Base-by-base conservation (phyloP, 352 stramenopile species). In the Phytophthora lateralis region DNA sequence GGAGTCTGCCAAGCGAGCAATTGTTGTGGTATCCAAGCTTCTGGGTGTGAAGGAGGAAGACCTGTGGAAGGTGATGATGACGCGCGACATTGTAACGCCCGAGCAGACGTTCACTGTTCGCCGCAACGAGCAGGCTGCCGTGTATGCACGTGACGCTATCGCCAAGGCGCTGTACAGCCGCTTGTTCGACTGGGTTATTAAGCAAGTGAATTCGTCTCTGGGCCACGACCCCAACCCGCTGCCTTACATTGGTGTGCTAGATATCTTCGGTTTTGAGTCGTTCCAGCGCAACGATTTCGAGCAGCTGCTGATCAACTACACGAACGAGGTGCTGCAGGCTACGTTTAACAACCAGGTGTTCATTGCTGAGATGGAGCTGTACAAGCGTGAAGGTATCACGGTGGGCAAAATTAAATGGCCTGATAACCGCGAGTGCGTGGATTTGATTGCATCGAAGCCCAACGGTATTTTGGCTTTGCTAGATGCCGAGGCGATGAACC, bases 181-280 rank as follows among this genome's bases (percentile, higher is more conserved):
- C 24, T 75, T 98, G 34, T 98, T 98, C 64, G 81, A 96, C 61
- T 97, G 91, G 91, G 76, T 98, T 37, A 94, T 98, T 34, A 64
- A 88, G 32, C 86, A 96, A 55, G 88, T 98, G 24, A 98, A 98
- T 80, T 67, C 63, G 54, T 91, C 77, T 62, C 71, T 97, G 8
- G 87, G 82, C 10, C 84, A 97, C 42, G 85, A 95, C 42, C 80
- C 87, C 30, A 74, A 74, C 21, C 69, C 81, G 20, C 65, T 95
- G 72, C 86, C 84, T 42, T 97, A 93, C 76, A 96, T 97, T 73
- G 90, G 90, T 27, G 89, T 97, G 39, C 65, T 97, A 0, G 90
- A 97, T 79, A 97, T 97, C 63, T 97, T 97, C 59, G 90, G 90
- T 24, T 97, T 97, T 41, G 90, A 97, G 57, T 89, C 78, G 8